Evolutionary conservation across 2,329 filamentous ascomycete genomes (phyloP).

Genomic region (Aspergillus sp.): DNA sequence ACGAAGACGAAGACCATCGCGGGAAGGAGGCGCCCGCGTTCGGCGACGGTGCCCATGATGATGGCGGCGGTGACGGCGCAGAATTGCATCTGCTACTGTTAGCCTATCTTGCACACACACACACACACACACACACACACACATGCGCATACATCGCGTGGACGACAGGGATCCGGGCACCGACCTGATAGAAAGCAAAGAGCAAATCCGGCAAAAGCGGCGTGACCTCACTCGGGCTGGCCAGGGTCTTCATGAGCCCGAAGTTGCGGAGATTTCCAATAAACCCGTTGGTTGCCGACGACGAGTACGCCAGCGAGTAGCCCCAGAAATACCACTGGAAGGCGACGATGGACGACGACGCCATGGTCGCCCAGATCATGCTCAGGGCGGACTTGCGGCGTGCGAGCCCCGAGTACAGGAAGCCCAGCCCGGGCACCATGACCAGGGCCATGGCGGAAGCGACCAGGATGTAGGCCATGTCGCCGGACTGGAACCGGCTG

Average conservation of each 20-base stretch:
- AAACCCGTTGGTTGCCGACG: constrained; percentile 71
- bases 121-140: too few species aligned
- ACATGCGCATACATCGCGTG: too few species aligned
- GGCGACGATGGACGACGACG: constrained; percentile 76
- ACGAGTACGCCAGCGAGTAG: constrained; percentile 87
- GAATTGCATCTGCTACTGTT: constrained; percentile 99
- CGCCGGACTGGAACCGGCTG: constrained; percentile 87
- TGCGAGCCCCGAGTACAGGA: constrained; percentile 96
- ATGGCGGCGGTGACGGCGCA: constrained; percentile 87
- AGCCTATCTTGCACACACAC: too few species aligned
- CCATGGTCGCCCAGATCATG: constrained; percentile 96
- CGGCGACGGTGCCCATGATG: constrained; percentile 81
- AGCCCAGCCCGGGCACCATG: constrained; percentile 94
- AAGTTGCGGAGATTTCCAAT: constrained; percentile 89
- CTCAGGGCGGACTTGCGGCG: constrained; percentile 93
- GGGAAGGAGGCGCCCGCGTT: constrained; percentile 84
- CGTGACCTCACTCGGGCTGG: constrained; percentile 74
- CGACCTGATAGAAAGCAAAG: constrained; percentile 91
- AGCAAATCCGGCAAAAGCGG: constrained; percentile 81
- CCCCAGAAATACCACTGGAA: constrained; percentile 99
- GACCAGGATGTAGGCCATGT: constrained; percentile 88
- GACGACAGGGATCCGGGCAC: too few species aligned
- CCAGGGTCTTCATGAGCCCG: constrained; percentile 76
- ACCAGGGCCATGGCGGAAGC: constrained; percentile 85
- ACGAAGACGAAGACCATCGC: constrained; percentile 92